A percentile compares a stretch with the other conserved stretches of the same genome.
These are phyloP conservation scores for Erysimum pusillum DNA, from an alignment of 441 rosid genomes.

Conservation along the genomic window DNA sequence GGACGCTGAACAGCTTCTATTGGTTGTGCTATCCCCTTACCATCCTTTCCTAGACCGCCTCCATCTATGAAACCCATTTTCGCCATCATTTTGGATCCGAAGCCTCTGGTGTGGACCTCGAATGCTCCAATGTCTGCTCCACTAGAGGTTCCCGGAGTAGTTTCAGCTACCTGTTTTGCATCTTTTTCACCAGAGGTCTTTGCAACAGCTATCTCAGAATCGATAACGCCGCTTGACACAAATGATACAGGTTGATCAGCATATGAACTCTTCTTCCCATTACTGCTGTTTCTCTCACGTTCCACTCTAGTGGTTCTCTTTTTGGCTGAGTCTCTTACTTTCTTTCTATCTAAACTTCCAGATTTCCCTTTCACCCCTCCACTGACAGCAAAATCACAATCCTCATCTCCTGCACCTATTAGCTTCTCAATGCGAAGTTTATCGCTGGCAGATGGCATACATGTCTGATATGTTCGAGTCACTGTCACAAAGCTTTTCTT, in stretches of 20 bases:
- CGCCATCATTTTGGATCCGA: constrained; percentile 98
- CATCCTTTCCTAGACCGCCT: constrained; percentile 87
- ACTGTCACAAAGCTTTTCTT: constrained; percentile 91
- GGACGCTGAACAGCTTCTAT: constrained; percentile 88
- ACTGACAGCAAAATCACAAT: constrained; percentile 61
- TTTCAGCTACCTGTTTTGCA: constrained; percentile 46
- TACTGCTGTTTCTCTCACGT: constrained; percentile 47
- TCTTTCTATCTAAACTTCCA: constrained; percentile 47
- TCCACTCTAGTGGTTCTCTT: constrained; percentile 51
- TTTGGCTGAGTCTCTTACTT: constrained; percentile 45
- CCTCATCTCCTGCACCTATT: constrained; percentile 70
- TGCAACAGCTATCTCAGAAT: constrained; percentile 57
- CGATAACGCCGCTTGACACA: constrained; percentile 72
- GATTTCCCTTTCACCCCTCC: constrained; percentile 54
- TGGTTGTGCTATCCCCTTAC: constrained; percentile 81
- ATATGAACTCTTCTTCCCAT: constrained; percentile 56
- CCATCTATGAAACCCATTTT: constrained; percentile 94
- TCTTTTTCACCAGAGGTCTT: constrained; percentile 44
- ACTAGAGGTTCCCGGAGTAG: constrained; percentile 44
- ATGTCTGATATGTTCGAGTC: constrained; percentile 69
- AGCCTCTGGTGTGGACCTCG: constrained; percentile 90
- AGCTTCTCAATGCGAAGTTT: constrained; percentile 83
- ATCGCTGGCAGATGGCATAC: constrained; percentile 80
- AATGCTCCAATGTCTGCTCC: constrained; percentile 73
- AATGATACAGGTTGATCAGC: constrained; percentile 83